phyloP scores from a whole-genome alignment of 345 rosid species.

The Arabis hirsuta region DNA sequence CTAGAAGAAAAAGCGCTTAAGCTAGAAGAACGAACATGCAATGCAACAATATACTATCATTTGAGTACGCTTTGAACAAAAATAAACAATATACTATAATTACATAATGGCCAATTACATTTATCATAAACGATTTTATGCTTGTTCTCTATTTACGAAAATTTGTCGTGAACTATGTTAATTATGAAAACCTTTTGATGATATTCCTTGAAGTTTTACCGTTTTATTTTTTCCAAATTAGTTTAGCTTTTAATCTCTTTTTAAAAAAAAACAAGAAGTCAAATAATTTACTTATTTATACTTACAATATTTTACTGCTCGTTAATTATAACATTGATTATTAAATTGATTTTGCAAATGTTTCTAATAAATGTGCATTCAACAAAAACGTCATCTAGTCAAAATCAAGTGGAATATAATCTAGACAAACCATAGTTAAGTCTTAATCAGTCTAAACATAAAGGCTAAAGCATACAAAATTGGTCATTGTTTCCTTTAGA shows the following conservation, averaged over 20 bases:
- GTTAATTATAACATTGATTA: neutral
- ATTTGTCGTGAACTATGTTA: neutral
- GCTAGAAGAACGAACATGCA: conserved; percentile 1
- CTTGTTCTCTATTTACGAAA: conserved; percentile 6
- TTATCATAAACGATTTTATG: conserved; percentile 13
- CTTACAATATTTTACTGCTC: neutral
- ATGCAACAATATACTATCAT: neutral
- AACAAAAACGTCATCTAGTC: neutral
- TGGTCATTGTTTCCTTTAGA: conserved; percentile 37
- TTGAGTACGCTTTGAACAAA: too few species aligned
- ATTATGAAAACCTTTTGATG: neutral
- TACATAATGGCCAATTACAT: neutral
- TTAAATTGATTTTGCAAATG: neutral
- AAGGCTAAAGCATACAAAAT: conserved; percentile 20
- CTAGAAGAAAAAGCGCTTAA: conserved; percentile 25
- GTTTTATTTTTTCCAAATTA: neutral
- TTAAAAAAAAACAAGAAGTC: neutral
- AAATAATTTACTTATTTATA: neutral
- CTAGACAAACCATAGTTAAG: conserved; percentile 3
- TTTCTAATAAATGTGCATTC: neutral
- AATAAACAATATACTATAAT: neutral
- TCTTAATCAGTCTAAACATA: conserved; percentile 17
- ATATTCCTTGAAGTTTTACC: too few species aligned
- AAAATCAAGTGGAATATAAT: conserved; percentile 5
- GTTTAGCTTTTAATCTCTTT: neutral